phyloP scores from a whole-genome alignment of 345 rosid species.

The Gossypium bickii region DNA sequence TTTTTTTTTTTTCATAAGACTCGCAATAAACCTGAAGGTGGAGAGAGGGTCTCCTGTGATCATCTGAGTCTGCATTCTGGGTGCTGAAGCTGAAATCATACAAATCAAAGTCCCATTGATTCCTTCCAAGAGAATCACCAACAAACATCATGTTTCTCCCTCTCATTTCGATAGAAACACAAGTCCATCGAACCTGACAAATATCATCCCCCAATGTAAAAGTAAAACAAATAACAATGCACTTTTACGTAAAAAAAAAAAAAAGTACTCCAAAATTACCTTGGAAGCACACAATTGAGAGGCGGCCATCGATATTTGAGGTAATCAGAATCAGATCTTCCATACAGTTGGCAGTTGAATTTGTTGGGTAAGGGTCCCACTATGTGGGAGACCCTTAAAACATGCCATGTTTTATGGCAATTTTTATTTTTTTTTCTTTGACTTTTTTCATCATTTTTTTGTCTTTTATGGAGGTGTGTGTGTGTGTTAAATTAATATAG shows the following conservation, averaged over 20 bases:
- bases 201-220: constrained; percentile 33
- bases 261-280: constrained; percentile 29
- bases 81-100: constrained; percentile 55
- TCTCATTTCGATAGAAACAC: constrained; percentile 63
- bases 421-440: too few relatives aligned
- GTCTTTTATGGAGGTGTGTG: too few relatives aligned
- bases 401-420: too few relatives aligned
- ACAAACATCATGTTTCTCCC: constrained; percentile 83
- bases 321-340: constrained; percentile 83
- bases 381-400: too few relatives aligned
- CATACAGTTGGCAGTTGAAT: constrained; percentile 77
- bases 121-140: constrained; percentile 85
- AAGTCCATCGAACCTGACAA: constrained; percentile 75
- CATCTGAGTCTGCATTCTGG: constrained; percentile 48
- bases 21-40: constrained; percentile 67
- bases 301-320: constrained; percentile 91
- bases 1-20: neutral
- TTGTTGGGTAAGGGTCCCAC: too few relatives aligned
- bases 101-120: constrained; percentile 91
- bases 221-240: too few relatives aligned
- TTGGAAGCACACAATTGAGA: constrained; percentile 73
- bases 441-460: too few relatives aligned
- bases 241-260: too few relatives aligned
- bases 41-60: constrained; percentile 67
- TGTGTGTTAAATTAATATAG: too few relatives aligned